These are phyloP conservation scores for Eruca vesicaria DNA, from an alignment of 441 rosid species.

Conservation along the genomic window DNA sequence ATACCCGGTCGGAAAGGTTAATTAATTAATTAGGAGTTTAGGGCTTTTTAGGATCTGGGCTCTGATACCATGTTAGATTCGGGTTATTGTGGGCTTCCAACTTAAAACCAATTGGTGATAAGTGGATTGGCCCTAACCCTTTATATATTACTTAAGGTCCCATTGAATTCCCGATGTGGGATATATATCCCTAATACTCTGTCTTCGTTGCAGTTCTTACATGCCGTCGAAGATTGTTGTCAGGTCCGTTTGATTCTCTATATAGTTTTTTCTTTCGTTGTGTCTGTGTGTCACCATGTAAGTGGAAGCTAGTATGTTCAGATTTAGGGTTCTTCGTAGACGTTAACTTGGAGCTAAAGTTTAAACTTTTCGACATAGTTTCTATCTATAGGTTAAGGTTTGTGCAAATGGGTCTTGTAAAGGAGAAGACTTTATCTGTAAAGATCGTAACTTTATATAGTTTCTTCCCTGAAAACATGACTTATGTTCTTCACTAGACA, in stretches of 20 bases:
- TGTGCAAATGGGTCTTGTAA: not conserved
- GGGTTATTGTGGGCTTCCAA: too few relatives aligned
- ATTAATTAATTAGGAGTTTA: too few relatives aligned
- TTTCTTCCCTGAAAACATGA: not conserved
- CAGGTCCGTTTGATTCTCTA: constrained; percentile 15
- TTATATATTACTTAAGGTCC: too few relatives aligned
- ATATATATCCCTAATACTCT: too few relatives aligned
- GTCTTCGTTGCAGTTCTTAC: constrained; percentile 8
- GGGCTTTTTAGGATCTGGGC: too few relatives aligned
- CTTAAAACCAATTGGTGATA: too few relatives aligned
- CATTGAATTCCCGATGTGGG: too few relatives aligned
- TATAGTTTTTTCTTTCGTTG: not conserved
- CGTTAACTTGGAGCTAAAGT: not conserved
- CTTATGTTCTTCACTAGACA: not conserved
- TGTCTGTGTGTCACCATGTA: not conserved
- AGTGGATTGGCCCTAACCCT: too few relatives aligned
- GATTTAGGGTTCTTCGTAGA: not conserved
- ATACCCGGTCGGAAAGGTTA: too few relatives aligned
- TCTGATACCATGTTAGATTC: too few relatives aligned
- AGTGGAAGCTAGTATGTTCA: constrained; percentile 12
- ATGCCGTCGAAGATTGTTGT: constrained; percentile 27
- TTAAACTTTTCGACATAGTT: not conserved
- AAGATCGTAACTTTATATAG: not conserved
- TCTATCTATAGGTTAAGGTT: too few relatives aligned
- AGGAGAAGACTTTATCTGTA: not conserved